Base-by-base conservation (phyloP, 2,329 filamentous ascomycete species). In the Colletotrichum shisoi region DNA sequence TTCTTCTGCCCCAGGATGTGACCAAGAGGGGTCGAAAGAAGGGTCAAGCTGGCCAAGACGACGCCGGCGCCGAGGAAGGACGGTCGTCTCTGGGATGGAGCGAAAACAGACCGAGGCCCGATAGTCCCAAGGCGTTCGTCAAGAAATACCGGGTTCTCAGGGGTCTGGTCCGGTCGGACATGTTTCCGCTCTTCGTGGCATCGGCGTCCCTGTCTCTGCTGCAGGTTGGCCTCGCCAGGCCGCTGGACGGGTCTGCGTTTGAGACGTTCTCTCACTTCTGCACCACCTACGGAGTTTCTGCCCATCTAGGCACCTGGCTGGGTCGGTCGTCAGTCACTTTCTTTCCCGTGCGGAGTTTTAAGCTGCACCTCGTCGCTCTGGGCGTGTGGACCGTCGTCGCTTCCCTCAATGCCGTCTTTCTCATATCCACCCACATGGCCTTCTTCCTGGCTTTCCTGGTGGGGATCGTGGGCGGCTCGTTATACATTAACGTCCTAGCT, bases 291-390 rank as follows among this genome's bases (percentile, higher is more conserved):
- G 70, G 72, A 21, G 61, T 75, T 5, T 69, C 71, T 4, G 73
- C 77, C 6, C 75, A 77, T 8, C 48, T 75, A 0, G 76, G 76
- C 1, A 73, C 66, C 56, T 71, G 76, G 31, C 39, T 76, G 7
- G 71, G 72, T 1, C 71, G 73, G 24, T 70, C 70, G 1, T 69
- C 71, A 3, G 71, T 74, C 8, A 60, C 71, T 1, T 49, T 75
- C 12, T 42, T 72, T 3, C 70, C 63, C 1, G 37, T 69, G 19
- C 66, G 53, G 4, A 71, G 63, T 11, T 54, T 69, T 34, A 70
- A 45, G 4, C 12, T 39, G 2, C 60, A 70, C 0, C 69, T 71
- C 7, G n/a, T n/a, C 0, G 48, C 68, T 2, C 57, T 76, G 0
- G 56, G 58, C 3, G 19, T 64, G 9, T 52, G 70, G 3, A 54